Evolutionary conservation across 768 basidiomycete genomes (phyloP).

Genomic region (Amylocystis lapponica): DNA sequence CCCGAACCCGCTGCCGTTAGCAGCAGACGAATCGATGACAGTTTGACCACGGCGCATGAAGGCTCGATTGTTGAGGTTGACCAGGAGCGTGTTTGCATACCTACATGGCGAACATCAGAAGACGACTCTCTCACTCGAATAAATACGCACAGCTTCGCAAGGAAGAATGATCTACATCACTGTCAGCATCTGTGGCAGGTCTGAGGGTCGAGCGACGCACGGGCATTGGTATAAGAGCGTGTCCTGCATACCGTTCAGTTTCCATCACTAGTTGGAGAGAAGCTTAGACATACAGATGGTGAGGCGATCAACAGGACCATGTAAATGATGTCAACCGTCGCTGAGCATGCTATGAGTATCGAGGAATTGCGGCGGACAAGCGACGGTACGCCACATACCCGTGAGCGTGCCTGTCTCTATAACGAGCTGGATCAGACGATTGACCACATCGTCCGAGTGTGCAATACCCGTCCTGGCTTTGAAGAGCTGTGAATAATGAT

Average conservation of each 20-base stretch:
- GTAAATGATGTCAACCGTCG: no score
- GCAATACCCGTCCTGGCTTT: slow-evolving; percentile 1
- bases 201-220: neutral
- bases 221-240: neutral
- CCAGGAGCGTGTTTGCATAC: slow-evolving; percentile 7
- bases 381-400: neutral
- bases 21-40: no score
- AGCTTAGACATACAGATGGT: no score
- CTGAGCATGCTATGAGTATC: neutral
- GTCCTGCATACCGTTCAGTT: neutral
- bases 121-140: neutral
- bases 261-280: neutral
- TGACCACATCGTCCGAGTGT: slow-evolving; percentile 1
- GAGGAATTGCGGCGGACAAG: neutral
- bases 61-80: slow-evolving; percentile 8
- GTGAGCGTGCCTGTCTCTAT: slow-evolving; percentile 7
- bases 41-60: no score
- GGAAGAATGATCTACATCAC: neutral
- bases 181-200: no score
- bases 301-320: no score
- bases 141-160: slow-evolving; percentile 3
- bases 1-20: no score
- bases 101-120: neutral
- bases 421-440: slow-evolving; percentile 1
- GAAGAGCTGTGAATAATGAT: neutral